phyloP scores from a whole-genome alignment of 495 filamentous ascomycete species.

The Penicillium mononematosum region DNA sequence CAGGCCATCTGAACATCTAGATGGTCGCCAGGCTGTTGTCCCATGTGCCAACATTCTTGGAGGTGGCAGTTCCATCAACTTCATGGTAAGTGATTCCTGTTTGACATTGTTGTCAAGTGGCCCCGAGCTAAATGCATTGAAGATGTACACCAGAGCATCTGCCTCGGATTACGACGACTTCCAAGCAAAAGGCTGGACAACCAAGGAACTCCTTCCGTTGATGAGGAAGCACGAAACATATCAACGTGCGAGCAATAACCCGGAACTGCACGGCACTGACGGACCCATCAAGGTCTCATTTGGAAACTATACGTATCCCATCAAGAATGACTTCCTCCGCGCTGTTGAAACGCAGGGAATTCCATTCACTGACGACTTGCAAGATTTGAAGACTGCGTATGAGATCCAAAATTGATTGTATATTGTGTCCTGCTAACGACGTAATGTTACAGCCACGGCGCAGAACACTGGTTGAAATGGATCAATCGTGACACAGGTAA shows the following conservation, averaged over 20 bases:
- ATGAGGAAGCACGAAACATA: slow-evolving; percentile 88
- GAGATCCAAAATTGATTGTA: slow-evolving; percentile 6
- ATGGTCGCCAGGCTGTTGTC: slow-evolving; percentile 70
- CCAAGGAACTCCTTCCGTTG: slow-evolving; percentile 72
- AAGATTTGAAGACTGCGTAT: slow-evolving; percentile 65
- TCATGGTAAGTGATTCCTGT: slow-evolving; percentile 55
- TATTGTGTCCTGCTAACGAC: not conserved
- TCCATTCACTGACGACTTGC: slow-evolving; percentile 66
- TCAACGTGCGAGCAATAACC: slow-evolving; percentile 71
- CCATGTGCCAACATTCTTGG: slow-evolving; percentile 77
- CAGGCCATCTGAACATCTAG: slow-evolving; percentile 68
- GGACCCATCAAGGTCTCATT: slow-evolving; percentile 86
- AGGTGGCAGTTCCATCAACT: slow-evolving; percentile 79
- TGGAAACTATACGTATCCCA: slow-evolving; percentile 70
- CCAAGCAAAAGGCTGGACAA: slow-evolving; percentile 76
- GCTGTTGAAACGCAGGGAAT: slow-evolving; percentile 77
- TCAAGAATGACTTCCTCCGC: slow-evolving; percentile 76
- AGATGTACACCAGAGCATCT: slow-evolving; percentile 86
- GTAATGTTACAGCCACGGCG: slow-evolving; percentile 29
- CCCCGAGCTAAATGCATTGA: not conserved
- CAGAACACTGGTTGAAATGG: slow-evolving; percentile 59
- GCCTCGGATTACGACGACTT: slow-evolving; percentile 85
- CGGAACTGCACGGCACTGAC: slow-evolving; percentile 73
- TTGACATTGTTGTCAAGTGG: not conserved
- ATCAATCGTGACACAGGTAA: slow-evolving; percentile 63